Percentiles rank a stretch among this genome's conserved stretches.
Conservation (phyloP, 2,329 filamentous ascomycete genomes). For the Aspergillus sclerotialis region DNA sequence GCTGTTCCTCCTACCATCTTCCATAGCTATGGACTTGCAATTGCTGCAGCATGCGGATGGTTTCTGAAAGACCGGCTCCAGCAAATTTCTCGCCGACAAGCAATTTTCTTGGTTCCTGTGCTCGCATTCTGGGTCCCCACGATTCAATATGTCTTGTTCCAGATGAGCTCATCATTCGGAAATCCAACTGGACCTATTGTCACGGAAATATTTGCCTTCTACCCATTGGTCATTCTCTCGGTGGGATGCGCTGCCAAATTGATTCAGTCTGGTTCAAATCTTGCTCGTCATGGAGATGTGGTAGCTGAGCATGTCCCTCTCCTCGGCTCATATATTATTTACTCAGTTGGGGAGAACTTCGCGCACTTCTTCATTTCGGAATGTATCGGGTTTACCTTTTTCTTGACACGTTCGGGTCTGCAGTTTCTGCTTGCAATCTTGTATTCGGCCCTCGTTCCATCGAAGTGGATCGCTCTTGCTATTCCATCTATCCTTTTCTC, state of each 20-base stretch:
- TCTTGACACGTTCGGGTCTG: constrained; percentile 65
- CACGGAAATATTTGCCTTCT: constrained; percentile 67
- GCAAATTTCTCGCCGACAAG: constrained; percentile 43
- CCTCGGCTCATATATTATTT: constrained; percentile 59
- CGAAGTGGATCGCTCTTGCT: constrained; percentile 58
- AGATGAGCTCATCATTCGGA: constrained; percentile 59
- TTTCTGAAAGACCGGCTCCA: constrained; percentile 53
- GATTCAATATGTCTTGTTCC: constrained; percentile 64
- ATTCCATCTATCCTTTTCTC: constrained; percentile 63
- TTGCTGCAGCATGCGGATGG: constrained; percentile 65
- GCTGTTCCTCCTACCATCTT: constrained; percentile 68
- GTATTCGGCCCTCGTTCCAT: constrained; percentile 63
- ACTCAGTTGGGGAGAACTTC: constrained; percentile 44
- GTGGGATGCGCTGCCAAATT: constrained; percentile 57
- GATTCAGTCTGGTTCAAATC: constrained; percentile 52
- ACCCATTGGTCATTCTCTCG: constrained; percentile 60
- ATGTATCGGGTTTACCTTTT: constrained; percentile 54
- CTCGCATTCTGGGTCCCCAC: constrained; percentile 69
- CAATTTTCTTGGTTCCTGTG: constrained; percentile 55
- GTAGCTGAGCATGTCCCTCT: constrained; percentile 59
- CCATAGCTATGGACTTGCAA: constrained; percentile 61
- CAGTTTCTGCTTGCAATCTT: constrained; percentile 59
- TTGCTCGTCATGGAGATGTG: constrained; percentile 50
- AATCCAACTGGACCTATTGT: constrained; percentile 65
- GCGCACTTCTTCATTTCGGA: constrained; percentile 35